Evolutionary conservation across 139 green algal species (phyloP), one percentile per base, ranked within the genome.

Genomic region (Coelastrella sp.): DNA sequence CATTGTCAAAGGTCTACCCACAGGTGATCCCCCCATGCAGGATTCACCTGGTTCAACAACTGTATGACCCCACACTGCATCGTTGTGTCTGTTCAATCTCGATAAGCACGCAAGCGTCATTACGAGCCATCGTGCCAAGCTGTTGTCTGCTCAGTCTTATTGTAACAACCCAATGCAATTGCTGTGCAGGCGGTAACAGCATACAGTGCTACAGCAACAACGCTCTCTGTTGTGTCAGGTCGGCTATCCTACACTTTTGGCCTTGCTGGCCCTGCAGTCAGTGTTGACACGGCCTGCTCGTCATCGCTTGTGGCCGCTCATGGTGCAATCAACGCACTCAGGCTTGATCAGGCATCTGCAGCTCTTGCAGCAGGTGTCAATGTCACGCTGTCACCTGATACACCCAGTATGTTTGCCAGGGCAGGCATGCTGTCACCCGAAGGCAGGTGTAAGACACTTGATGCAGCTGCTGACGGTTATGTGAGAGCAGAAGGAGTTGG

Each of bases 401-500:
- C 91, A 2, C 88, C 91, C 7, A 88, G 88, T 19, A 85, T 89
- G 86, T 94, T 94, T 76, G 87, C 89, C 32, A 60, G 63, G 5
- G 91, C 91, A 69, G 91, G 92, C 37, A 95, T 96, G 92, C 91
- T 96, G 25, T 87, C 93, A 0, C 81, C 89, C 25, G 95, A 97
- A 40, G 95, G 94, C 59, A 87, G 95, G 32, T 98, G 95, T 89
- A 97, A 98, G 89, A 94, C 95, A 2, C 86, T 98, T 53, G 95
- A 98, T 51, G 84, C 90, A 6, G 57, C 87, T 17, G 95, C 95
- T 7, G 93, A 98, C 73, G 95, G 95, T 17, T 98, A 98, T 78
- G 92, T 95, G 23, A 84, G 94, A 1, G 90, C 85, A 0, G 95
- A 98, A 88, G 90, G 89, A 0, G 86, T 88, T 15, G 92, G 88